Evolutionary conservation across 1,139 yeast species (phyloP).

Genomic region (Suhomyces bokatorum): DNA sequence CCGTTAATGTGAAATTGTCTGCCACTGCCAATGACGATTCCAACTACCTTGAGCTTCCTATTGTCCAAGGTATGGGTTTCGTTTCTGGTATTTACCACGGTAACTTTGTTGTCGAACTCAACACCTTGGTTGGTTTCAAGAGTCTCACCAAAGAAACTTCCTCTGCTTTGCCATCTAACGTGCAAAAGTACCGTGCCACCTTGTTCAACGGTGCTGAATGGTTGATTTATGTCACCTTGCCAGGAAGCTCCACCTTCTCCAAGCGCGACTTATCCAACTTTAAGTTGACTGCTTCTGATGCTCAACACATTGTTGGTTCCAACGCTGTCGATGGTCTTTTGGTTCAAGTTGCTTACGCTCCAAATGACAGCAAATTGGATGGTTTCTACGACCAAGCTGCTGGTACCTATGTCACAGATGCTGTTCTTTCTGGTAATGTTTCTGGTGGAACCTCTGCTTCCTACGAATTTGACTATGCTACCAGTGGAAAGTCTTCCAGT

Average conservation of each 20-base stretch:
- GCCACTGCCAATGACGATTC: conserved; percentile 12
- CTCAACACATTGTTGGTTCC: conserved; percentile 44
- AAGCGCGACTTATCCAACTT: conserved; percentile 22
- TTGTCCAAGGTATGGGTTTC: conserved; percentile 75
- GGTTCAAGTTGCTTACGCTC: conserved; percentile 60
- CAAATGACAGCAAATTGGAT: conserved; percentile 19
- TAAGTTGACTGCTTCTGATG: conserved; percentile 35
- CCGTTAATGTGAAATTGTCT: conserved; percentile 53
- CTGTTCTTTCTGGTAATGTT: conserved; percentile 31
- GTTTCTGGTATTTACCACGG: conserved; percentile 52
- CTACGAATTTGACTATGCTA: conserved; percentile 53
- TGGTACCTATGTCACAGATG: conserved; percentile 41
- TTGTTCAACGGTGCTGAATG: conserved; percentile 54
- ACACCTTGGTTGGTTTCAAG: conserved; percentile 54
- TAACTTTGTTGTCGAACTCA: conserved; percentile 52
- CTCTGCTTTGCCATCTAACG: conserved; percentile 35
- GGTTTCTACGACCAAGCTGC: conserved; percentile 36
- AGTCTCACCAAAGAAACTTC: conserved; percentile 47
- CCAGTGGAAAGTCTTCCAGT: conserved; percentile 53
- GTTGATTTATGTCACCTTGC: conserved; percentile 59
- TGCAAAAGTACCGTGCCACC: conserved; percentile 57
- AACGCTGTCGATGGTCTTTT: conserved; percentile 53
- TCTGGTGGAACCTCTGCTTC: conserved; percentile 40
- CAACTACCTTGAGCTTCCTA: conserved; percentile 41
- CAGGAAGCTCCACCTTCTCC: conserved; percentile 24